Base-by-base conservation (phyloP, 371 early-diverging fungal species). In the Encephalitozoon intestinalis region DNA sequence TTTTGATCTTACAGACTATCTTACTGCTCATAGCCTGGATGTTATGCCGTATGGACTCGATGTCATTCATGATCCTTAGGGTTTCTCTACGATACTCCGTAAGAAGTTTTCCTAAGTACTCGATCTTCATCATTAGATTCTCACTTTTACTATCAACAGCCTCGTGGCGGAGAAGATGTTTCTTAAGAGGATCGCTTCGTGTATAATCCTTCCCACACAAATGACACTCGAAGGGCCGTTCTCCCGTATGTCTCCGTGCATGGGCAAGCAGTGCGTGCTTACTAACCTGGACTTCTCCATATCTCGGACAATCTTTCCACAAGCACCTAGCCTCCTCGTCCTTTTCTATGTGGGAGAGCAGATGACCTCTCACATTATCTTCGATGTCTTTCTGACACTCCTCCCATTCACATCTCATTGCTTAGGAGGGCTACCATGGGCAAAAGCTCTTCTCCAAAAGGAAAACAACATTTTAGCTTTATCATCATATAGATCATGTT, bases 131-230 rank as follows among this genome's bases (percentile, higher is more conserved):
- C 11, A 74, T 40, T 26, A 66, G 43, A 9, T 73, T 39, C 31
- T 37, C 46, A 34, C 21, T 39, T 23, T 65, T 51, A 11, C 39
- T 49, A 4, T 75, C 80, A 39, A 73, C 51, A 50, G 73, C 77
- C 46, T 82, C 82, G 44, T 83, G 83, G 31, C 75, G 51, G 30
- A 79, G 75, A 18, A 73, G 58, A 58, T 83, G 83, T 71, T 83
- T 83, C 37, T 76, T 83, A 28, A 83, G 71, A n/a, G 82, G 77
- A 66, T 83, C 83, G 26, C 79, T 70, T n/a, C 81, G 28, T 31
- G 77, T 75, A 66, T 81, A 83, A 52, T 76, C 70, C 37, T 79
- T 79, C 5, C 52, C 41, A 50, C 83, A 83, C n/a, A 67, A 25
- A 7, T 54, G 46, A 69, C 83, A 83, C 54, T 81, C 78, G 43